These are phyloP conservation scores for Fusarium duplospermum DNA, from an alignment of 2,329 filamentous ascomycete species.

Conservation along the genomic window DNA sequence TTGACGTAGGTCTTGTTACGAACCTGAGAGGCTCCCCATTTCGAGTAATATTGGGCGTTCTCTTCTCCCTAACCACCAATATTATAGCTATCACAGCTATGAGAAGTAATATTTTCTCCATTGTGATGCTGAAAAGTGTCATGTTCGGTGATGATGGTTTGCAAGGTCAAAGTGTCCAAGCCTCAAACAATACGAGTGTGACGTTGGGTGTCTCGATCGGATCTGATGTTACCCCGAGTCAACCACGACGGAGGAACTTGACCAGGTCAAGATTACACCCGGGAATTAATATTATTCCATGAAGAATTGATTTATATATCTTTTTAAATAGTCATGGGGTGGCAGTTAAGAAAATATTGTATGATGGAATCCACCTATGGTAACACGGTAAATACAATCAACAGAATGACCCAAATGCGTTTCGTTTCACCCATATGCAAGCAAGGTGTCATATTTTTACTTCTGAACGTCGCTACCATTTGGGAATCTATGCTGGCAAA, in stretches of 20 bases:
- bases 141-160: conserved; percentile 9
- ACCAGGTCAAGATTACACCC: not conserved
- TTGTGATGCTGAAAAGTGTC: conserved; percentile 26
- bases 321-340: not conserved
- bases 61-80: conserved; percentile 11
- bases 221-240: conserved; percentile 28
- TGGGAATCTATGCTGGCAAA: not conserved
- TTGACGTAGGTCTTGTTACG: not conserved
- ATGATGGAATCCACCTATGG: no score
- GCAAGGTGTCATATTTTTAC: no score
- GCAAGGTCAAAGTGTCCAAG: conserved; percentile 19
- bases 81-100: not conserved
- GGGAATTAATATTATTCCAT: not conserved
- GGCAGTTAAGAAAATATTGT: not conserved
- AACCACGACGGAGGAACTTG: not conserved
- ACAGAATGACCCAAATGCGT: no score
- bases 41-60: conserved; percentile 25
- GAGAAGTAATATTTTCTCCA: not conserved
- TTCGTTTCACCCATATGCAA: no score
- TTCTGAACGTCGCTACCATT: not conserved
- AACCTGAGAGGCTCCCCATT: conserved; percentile 36
- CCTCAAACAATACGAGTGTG: not conserved
- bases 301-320: not conserved
- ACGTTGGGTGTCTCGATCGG: not conserved
- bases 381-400: no score